Percentiles rank a stretch among this genome's conserved stretches.
phyloP scores from a whole-genome alignment of 2,329 filamentous ascomycete genomes.

The Dendryphion nanum region DNA sequence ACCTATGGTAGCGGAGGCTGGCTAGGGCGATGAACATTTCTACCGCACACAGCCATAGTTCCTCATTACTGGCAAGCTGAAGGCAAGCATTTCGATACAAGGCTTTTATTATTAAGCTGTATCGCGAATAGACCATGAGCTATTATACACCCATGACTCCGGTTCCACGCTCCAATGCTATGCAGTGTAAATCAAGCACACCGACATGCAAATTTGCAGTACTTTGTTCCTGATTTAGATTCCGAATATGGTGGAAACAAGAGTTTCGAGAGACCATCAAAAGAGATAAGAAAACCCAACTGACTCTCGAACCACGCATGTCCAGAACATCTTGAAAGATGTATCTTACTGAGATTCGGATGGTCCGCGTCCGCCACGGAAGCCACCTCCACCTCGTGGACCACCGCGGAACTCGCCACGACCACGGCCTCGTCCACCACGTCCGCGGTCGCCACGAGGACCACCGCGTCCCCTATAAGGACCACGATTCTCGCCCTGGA shows the following conservation, averaged over 20 bases:
- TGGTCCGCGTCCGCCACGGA: conserved; percentile 26
- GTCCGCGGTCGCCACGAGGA: conserved; percentile 35
- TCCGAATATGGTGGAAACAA: conserved; percentile 16
- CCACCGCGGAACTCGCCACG: conserved; percentile 43
- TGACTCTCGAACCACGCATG: too few species aligned
- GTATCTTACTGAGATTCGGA: conserved; percentile 22
- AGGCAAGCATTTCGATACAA: conserved; percentile 17
- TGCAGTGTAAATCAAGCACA: conserved; percentile 35
- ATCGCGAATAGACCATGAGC: conserved; percentile 20
- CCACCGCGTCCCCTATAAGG: conserved; percentile 52
- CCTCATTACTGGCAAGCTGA: too few species aligned
- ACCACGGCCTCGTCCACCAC: conserved; percentile 40
- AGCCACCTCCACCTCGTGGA: conserved; percentile 12
- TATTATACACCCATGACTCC: not conserved
- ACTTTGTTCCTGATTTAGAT: conserved; percentile 20
- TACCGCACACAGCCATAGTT: too few species aligned
- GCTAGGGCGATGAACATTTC: too few species aligned
- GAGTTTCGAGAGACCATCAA: conserved; percentile 13
- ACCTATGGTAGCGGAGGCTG: too few species aligned
- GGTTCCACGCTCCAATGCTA: conserved; percentile 40
- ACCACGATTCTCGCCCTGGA: conserved; percentile 48
- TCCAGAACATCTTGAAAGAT: too few species aligned
- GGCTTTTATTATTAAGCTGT: conserved; percentile 21
- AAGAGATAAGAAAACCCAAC: conserved; percentile 14
- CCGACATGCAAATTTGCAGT: conserved; percentile 31